Conservation (phyloP, 202 grass and related monocot species). For the Dendrocalamus latiflorus region DNA sequence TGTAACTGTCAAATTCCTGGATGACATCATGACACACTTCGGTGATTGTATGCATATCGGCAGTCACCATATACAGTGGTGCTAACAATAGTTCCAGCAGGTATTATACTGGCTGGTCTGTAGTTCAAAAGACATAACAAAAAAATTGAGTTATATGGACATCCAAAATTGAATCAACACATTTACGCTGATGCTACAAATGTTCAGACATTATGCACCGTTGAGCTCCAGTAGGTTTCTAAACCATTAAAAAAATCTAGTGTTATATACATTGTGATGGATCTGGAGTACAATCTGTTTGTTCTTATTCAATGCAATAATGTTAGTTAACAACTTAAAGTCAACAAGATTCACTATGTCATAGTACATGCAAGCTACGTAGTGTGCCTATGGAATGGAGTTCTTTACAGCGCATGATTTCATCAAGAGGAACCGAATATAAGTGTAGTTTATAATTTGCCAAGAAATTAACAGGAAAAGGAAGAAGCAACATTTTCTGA, state of each 20-base stretch:
- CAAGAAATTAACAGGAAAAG: neutral
- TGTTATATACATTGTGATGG: neutral
- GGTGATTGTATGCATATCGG: neutral
- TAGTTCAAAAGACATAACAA: constrained; percentile 4
- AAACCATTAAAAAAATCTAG: neutral
- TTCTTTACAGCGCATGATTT: neutral
- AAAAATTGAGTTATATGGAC: neutral
- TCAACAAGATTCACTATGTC: neutral
- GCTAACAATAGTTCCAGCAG: neutral
- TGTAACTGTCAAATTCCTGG: neutral
- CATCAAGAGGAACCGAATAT: neutral
- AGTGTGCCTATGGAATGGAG: neutral
- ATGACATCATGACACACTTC: neutral
- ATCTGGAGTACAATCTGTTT: neutral
- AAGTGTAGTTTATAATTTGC: neutral
- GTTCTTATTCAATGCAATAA: neutral
- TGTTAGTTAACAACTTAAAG: neutral
- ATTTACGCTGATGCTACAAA: neutral
- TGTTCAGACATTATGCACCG: neutral
- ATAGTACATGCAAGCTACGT: neutral
- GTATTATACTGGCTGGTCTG: neutral
- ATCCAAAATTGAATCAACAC: neutral
- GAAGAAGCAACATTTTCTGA: neutral
- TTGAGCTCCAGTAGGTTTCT: neutral
- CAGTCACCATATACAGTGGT: neutral